Evolutionary conservation across 306 rosid genomes (phyloP), one percentile per base, ranked within the genome.

Genomic region (Vachellia pachyceras): DNA sequence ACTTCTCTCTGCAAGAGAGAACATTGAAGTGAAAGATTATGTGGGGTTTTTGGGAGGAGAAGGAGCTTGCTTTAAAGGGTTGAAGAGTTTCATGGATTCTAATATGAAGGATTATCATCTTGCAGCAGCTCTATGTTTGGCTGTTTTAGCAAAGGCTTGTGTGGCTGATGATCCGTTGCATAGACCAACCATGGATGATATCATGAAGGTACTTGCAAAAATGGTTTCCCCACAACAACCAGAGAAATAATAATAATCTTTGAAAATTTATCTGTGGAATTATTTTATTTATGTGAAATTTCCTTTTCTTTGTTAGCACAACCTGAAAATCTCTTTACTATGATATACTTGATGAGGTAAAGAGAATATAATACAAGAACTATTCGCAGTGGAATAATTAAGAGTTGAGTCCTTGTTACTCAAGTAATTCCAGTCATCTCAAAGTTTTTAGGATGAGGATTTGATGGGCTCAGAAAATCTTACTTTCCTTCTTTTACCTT

Each of bases 141-240:
- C 87, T 47, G 88, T 89, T 76, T 76, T 90, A 50, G 97, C 90
- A 35, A 86, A 90, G 81, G 90, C 89, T 82, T 90, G 97, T 82
- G 82, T 87, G 69, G 92, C 87, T 47, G 94, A 90, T 76, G 93
- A 90, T 63, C 93, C 90, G 22, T 63, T 82, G 79, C 88, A 54
- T 74, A 82, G 93, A 63, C 94, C 97, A 41, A 82, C 88, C 5
- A 89, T 89, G 83, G 90, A 92, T 79, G 94, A 89, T 76, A 89
- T 90, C 79, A 89, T 90, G 79, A 90, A 87, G 81, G 92, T 92
- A 66, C 87, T 90, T 3, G 82, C 86, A 25, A 90, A 84, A 87
- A 86, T 87, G 89, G 88, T 74, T 66, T 88, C 84, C 75, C 63
- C n/a, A n/a, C n/a, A n/a, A n/a, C n/a, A 33, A 57, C 44, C 57